Evolutionary conservation across 345 rosid genomes (phyloP).

Genomic region (Cardamine chenopodiifolia): DNA sequence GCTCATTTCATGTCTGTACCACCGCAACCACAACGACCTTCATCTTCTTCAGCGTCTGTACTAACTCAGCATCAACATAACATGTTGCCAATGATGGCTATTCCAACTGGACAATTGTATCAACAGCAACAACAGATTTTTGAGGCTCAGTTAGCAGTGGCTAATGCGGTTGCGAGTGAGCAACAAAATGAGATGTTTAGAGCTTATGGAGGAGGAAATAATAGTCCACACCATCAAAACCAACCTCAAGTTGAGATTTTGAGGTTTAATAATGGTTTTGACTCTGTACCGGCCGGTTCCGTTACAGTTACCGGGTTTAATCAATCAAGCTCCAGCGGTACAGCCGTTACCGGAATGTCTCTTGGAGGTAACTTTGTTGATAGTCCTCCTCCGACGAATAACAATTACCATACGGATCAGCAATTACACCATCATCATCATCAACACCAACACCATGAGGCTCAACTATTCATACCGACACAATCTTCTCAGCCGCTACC

Average conservation of each 20-base stretch:
- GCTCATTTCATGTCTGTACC: conserved; percentile 35
- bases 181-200: conserved; percentile 67
- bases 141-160: conserved; percentile 62
- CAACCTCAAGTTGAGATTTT: conserved; percentile 55
- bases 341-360: conserved; percentile 40
- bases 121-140: conserved; percentile 52
- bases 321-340: conserved; percentile 39
- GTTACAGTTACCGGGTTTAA: conserved; percentile 51
- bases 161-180: conserved; percentile 57
- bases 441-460: conserved; percentile 24
- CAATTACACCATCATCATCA: conserved; percentile 42
- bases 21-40: conserved; percentile 42
- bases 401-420: conserved; percentile 51
- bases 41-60: conserved; percentile 37
- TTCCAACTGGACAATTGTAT: conserved; percentile 36
- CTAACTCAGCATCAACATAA: conserved; percentile 33
- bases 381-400: conserved; percentile 27
- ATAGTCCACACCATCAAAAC: conserved; percentile 46
- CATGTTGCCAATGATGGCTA: conserved; percentile 56
- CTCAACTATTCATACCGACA: conserved; percentile 36
- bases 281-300: conserved; percentile 42
- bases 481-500: conserved; percentile 41
- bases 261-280: conserved; percentile 50
- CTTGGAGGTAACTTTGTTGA: conserved; percentile 49
- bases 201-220: conserved; percentile 45